Evolutionary conservation across 2,329 filamentous ascomycete species (phyloP), one percentile per base, ranked within the genome.

Genomic region (Venturia carpophila): DNA sequence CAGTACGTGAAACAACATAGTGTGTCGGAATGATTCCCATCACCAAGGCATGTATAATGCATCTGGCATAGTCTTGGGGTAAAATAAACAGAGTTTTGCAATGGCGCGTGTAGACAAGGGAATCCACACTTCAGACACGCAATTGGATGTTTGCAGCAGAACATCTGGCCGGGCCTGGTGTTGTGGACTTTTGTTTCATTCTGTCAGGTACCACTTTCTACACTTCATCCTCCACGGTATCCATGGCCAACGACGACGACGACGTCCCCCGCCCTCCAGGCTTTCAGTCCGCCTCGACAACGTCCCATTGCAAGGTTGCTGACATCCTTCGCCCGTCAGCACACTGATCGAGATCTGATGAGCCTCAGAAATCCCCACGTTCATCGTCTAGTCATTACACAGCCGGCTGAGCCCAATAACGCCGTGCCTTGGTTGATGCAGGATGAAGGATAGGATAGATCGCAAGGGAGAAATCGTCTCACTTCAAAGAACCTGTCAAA

Each of bases 381-480:
- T 27, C 52, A 37, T 37, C 52, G 52, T 58, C 52, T 58, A 58
- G 17, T 58, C 52, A 58, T 58, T 34, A 58, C 27, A 58, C 15
- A 58, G 52, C 52, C 52, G 52, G 19, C 24, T 55, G 49, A 17
- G 30, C 52, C 52, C 52, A 58, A 58, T 39, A 58, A 58, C 52
- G 52, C 52, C 52, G 11, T 58, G 52, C 52, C 52, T 58, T 58
- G 21, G 47, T 52, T 27, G 52, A 58, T 58, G 52, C 30, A 58
- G 52, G 52, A 58, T 37, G 52, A 58, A 58, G n/a, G 52, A 58
- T 58, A n/a, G 37, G 52, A 37, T 58, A 58, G 52, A 58, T 58
- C 49, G 49, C 49, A 55, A 45, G 19, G 7, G 45, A 47, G 45
- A 47, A 58, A 58, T 58, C 27, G 52, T 58, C 27, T 58, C 30